Conservation (phyloP, 2,329 filamentous ascomycete genomes). For the Aspergillus melleus region DNA sequence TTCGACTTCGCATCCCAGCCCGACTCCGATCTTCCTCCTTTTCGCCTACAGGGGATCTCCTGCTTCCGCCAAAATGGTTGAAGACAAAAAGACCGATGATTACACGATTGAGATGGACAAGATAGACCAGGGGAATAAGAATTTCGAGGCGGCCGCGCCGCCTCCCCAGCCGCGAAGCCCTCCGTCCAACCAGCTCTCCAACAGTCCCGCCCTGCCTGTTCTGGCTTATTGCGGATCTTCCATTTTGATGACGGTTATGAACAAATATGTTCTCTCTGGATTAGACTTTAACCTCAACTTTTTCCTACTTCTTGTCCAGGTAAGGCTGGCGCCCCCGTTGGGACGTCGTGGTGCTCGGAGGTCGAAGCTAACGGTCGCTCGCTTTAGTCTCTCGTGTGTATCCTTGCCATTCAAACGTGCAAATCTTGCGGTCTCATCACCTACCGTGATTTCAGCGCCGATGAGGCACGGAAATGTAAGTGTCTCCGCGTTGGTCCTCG, state of each 20-base stretch:
- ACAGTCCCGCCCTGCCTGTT: constrained; percentile 78
- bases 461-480: constrained; percentile 91
- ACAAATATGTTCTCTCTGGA: constrained; percentile 96
- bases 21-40: background rate
- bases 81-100: constrained; percentile 85
- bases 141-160: constrained; percentile 43
- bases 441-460: constrained; percentile 78
- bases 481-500: constrained; percentile 14
- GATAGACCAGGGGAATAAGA: constrained; percentile 51
- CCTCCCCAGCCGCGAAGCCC: constrained; percentile 38
- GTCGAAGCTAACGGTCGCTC: background rate
- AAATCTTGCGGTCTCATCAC: constrained; percentile 81
- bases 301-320: constrained; percentile 89
- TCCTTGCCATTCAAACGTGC: constrained; percentile 76
- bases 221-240: constrained; percentile 89
- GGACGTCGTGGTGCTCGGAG: background rate
- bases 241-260: constrained; percentile 99
- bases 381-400: constrained; percentile 79
- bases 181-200: constrained; percentile 56
- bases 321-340: constrained; percentile 48
- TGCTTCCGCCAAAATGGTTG: constrained; percentile 62
- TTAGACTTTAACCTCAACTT: constrained; percentile 93
- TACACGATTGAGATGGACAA: constrained; percentile 71
- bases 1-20: background rate
- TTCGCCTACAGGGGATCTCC: constrained; percentile 1